Evolutionary conservation across 108 stramenopile species (phyloP), one percentile per base, ranked within the genome.

Genomic region (Cyclostephanos tholiformis): DNA sequence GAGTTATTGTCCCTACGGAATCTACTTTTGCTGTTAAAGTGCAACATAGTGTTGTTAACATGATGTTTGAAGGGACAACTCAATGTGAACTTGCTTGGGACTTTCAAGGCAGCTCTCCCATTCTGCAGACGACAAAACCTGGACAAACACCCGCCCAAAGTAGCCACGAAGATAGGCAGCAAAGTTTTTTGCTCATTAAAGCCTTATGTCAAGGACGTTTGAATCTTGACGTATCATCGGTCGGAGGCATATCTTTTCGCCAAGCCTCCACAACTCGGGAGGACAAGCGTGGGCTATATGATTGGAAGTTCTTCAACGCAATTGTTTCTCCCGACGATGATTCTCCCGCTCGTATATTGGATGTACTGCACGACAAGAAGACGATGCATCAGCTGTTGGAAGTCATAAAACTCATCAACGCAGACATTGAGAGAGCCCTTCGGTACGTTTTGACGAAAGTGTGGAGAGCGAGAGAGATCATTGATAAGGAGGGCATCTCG

Each of bases 21-120:
- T 88, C 89, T 38, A 87, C 88, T 0, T 75, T 90, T 32, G 85
- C 78, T 23, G 75, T 90, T 17, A 86, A 83, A 48, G 85, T 91
- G 39, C 74, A 89, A 10, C 71, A 89, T 61, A 87, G 86, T 69
- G 69, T 93, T 10, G 92, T 96, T 25, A 92, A 92, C 53, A 91
- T 91, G 91, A 67, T 85, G 1, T 82, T 91, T 75, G 95, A 96
- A 65, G 95, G 95, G 16, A 84, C 83, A 39, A 91, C 90, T 12
- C 69, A 83, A 57, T 92, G 92, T 65, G 95, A 96, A 72, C 53
- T 93, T 27, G 69, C 83, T 23, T 96, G 95, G 95, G 92, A 96
- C 63, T 92, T 96, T 56, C 91, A 93, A 61, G 92, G 92, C 0
- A 72, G 84, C 19, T 89, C 88, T 55, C 95, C 95, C 13, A 83